Evolutionary conservation across 2,329 filamentous ascomycete genomes (phyloP).

Genomic region (Epichloe gansuensis): DNA sequence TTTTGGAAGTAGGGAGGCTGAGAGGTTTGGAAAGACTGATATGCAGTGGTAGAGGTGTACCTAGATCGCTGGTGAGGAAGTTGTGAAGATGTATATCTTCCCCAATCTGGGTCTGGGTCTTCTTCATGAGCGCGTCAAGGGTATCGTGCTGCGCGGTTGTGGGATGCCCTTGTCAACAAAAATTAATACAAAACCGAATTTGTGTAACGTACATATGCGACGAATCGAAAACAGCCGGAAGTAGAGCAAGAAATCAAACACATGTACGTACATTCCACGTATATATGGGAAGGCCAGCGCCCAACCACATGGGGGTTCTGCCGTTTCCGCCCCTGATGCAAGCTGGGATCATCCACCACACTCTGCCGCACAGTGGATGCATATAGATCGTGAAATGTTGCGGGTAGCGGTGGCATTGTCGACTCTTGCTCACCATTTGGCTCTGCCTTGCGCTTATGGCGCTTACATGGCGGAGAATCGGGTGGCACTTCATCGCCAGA

Average conservation of each 20-base stretch:
- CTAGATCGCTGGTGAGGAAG: conserved; percentile 66
- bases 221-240: neutral
- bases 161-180: conserved; percentile 39
- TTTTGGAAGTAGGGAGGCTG: conserved; percentile 58
- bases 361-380: conserved; percentile 67
- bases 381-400: conserved; percentile 79
- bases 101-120: conserved; percentile 21
- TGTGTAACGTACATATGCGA: neutral
- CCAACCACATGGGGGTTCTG: conserved; percentile 73
- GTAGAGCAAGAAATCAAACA: neutral
- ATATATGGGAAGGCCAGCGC: conserved; percentile 87
- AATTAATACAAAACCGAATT: neutral
- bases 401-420: conserved; percentile 59
- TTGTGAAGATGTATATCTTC: conserved; percentile 40
- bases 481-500: conserved; percentile 14
- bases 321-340: conserved; percentile 77
- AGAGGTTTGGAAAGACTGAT: conserved; percentile 81
- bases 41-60: conserved; percentile 68
- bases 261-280: conserved; percentile 67
- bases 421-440: conserved; percentile 6
- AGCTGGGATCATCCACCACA: conserved; percentile 64
- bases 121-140: conserved; percentile 31
- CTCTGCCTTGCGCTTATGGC: conserved; percentile 2
- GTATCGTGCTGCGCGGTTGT: conserved; percentile 30
- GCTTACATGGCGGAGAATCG: conserved; percentile 12